Evolutionary conservation across 495 filamentous ascomycete species (phyloP).

Genomic region (Letharia columbiana): DNA sequence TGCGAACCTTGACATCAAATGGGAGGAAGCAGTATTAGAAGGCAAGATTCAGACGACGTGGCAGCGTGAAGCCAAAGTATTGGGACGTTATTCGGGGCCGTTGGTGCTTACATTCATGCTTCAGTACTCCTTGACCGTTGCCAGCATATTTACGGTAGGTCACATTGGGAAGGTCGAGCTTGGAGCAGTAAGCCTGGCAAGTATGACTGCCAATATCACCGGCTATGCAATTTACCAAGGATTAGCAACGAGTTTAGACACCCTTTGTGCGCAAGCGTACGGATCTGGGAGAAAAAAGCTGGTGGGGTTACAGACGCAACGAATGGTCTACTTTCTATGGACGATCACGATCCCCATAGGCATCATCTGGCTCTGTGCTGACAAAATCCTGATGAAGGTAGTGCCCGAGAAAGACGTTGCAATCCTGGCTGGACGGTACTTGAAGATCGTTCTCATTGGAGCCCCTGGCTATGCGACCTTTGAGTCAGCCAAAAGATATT

Average conservation of each 20-base stretch:
- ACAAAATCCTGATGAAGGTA: slow-evolving; percentile 50
- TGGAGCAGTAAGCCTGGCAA: slow-evolving; percentile 55
- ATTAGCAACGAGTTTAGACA: slow-evolving; percentile 64
- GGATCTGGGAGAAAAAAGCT: slow-evolving; percentile 60
- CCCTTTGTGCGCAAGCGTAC: slow-evolving; percentile 68
- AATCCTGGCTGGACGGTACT: slow-evolving; percentile 54
- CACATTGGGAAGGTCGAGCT: slow-evolving; percentile 57
- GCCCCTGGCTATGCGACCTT: slow-evolving; percentile 64
- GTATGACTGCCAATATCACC: slow-evolving; percentile 65
- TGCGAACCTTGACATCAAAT: slow-evolving; percentile 44
- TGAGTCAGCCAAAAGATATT: slow-evolving; percentile 63
- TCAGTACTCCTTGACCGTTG: slow-evolving; percentile 65
- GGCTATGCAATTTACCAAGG: slow-evolving; percentile 67
- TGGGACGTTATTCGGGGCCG: slow-evolving; percentile 53
- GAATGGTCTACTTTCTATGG: slow-evolving; percentile 60
- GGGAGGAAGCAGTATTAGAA: slow-evolving; percentile 67
- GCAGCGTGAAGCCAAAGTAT: slow-evolving; percentile 67
- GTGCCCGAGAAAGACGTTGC: slow-evolving; percentile 60
- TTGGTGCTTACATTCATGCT: slow-evolving; percentile 65
- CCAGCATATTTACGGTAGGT: slow-evolving; percentile 60
- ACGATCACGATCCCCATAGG: slow-evolving; percentile 56
- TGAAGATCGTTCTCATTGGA: slow-evolving; percentile 57
- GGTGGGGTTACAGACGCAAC: slow-evolving; percentile 64
- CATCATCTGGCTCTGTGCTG: slow-evolving; percentile 54
- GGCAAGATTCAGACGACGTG: slow-evolving; percentile 75